phyloP scores from a whole-genome alignment of 2,329 filamentous ascomycete genomes.

The Curvularia sp. region DNA sequence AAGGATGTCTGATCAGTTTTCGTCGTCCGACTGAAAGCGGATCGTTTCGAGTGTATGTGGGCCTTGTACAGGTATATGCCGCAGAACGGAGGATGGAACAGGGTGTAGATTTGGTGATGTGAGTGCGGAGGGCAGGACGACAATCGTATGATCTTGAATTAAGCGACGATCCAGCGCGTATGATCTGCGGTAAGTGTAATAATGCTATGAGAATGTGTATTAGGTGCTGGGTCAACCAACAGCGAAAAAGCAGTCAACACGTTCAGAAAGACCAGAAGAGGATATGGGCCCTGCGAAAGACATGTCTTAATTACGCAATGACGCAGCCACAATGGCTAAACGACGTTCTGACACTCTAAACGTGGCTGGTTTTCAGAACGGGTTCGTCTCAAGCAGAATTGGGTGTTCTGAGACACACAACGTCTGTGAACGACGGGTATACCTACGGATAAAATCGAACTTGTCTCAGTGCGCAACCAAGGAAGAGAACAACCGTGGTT shows the following conservation, averaged over 20 bases:
- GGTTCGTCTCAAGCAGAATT: conserved; percentile 16
- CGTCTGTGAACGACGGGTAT: conserved; percentile 32
- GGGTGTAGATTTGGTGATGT: neutral
- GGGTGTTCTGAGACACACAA: conserved; percentile 31
- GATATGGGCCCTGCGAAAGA: conserved; percentile 12
- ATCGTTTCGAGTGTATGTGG: conserved; percentile 32
- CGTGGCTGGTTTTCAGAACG: conserved; percentile 32
- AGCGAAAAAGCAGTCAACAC: conserved; percentile 9
- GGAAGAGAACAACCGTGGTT: conserved; percentile 1
- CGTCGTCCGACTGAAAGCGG: conserved; percentile 24
- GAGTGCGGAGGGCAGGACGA: neutral
- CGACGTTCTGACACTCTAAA: conserved; percentile 25
- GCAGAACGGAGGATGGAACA: conserved; percentile 15
- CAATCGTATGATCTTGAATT: neutral
- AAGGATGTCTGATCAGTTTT: conserved; percentile 15
- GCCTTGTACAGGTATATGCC: conserved; percentile 4
- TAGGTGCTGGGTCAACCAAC: conserved; percentile 5
- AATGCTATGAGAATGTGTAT: conserved; percentile 17
- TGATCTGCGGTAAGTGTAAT: neutral
- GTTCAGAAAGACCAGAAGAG: conserved; percentile 19
- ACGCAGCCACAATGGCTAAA: conserved; percentile 18
- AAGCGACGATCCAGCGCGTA: conserved; percentile 10
- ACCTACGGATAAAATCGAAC: conserved; percentile 24
- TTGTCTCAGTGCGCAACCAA: conserved; percentile 15
- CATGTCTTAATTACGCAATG: neutral